phyloP scores from a whole-genome alignment of 192 early-diverging fungal genomes.

The Tieghemiomyces parasiticus region DNA sequence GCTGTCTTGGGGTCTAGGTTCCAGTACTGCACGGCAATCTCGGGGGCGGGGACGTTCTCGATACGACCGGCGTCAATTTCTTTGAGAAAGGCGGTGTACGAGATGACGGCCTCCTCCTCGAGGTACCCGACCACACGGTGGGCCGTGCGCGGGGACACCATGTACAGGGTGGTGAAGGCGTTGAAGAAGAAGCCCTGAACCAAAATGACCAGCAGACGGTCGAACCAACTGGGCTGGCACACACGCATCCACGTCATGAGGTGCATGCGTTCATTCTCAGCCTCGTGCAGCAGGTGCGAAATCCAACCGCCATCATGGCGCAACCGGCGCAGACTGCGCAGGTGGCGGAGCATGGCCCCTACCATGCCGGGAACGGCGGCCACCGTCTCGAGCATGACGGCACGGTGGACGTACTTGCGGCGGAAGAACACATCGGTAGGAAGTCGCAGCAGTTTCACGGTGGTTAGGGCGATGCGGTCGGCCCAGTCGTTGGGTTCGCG shows the following conservation, averaged over 20 bases:
- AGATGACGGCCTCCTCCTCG: slow-evolving; percentile 85
- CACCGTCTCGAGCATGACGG: slow-evolving; percentile 63
- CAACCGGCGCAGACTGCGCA: slow-evolving; percentile 58
- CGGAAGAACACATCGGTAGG: slow-evolving; percentile 56
- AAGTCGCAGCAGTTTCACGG: slow-evolving; percentile 45
- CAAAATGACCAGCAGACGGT: slow-evolving; percentile 48
- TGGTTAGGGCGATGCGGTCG: slow-evolving; percentile 46
- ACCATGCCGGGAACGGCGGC: slow-evolving; percentile 84
- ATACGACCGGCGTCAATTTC: slow-evolving; percentile 68
- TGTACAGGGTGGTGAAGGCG: slow-evolving; percentile 73
- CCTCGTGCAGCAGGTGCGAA: slow-evolving; percentile 75
- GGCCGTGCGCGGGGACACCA: slow-evolving; percentile 58
- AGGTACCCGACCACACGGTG: slow-evolving; percentile 87
- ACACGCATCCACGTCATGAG: slow-evolving; percentile 66
- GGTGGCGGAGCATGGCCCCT: slow-evolving; percentile 62
- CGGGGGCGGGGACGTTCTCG: slow-evolving; percentile 56
- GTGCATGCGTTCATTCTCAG: slow-evolving; percentile 77
- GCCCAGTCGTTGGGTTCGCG: slow-evolving; percentile 33
- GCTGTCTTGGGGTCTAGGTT: slow-evolving; percentile 48
- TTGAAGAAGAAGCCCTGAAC: slow-evolving; percentile 88
- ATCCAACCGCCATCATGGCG: slow-evolving; percentile 86
- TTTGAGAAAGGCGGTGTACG: slow-evolving; percentile 74
- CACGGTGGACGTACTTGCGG: slow-evolving; percentile 60
- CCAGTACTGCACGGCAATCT: slow-evolving; percentile 80
- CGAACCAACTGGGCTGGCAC: slow-evolving; percentile 39